Evolutionary conservation across 805 yeast species (phyloP).

Genomic region (Candida maris): DNA sequence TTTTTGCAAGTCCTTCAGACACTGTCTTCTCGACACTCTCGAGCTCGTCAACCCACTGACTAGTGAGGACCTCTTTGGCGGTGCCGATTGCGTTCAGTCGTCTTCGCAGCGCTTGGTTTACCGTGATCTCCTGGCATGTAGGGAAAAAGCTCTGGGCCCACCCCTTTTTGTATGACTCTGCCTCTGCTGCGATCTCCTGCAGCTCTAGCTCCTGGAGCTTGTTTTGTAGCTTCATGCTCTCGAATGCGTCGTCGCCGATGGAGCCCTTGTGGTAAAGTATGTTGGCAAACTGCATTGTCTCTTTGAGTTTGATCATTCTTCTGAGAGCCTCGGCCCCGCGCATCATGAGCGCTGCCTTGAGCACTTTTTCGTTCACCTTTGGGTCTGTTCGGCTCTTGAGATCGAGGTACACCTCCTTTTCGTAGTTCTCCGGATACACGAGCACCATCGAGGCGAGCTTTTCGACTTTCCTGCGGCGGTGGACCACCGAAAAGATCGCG

Average conservation of each 20-base stretch:
- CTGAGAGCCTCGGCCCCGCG: constrained; percentile 83
- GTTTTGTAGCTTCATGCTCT: constrained; percentile 71
- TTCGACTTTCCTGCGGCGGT: constrained; percentile 54
- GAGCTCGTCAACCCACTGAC: constrained; percentile 30
- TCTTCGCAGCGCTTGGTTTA: constrained; percentile 86
- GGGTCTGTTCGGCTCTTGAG: constrained; percentile 49
- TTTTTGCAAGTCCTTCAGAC: constrained; percentile 10
- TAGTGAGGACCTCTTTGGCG: constrained; percentile 34
- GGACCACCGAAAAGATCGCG: constrained; percentile 62
- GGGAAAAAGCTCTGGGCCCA: constrained; percentile 79
- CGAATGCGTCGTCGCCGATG: constrained; percentile 85
- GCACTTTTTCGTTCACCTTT: constrained; percentile 62
- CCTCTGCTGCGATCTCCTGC: constrained; percentile 69
- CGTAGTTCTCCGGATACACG: constrained; percentile 66
- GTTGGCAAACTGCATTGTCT: constrained; percentile 65
- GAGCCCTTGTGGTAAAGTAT: constrained; percentile 81
- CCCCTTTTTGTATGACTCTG: constrained; percentile 67
- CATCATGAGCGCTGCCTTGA: constrained; percentile 47
- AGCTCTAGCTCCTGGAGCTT: constrained; percentile 81
- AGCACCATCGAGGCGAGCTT: constrained; percentile 62
- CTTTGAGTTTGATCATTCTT: constrained; percentile 78
- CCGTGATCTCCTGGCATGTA: constrained; percentile 82
- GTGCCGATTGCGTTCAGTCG: constrained; percentile 50
- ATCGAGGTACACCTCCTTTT: constrained; percentile 59
- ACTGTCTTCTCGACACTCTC: constrained; percentile 18